Conservation (phyloP, 192 early-diverging fungal species). For the Rhizophagus prolifer region DNA sequence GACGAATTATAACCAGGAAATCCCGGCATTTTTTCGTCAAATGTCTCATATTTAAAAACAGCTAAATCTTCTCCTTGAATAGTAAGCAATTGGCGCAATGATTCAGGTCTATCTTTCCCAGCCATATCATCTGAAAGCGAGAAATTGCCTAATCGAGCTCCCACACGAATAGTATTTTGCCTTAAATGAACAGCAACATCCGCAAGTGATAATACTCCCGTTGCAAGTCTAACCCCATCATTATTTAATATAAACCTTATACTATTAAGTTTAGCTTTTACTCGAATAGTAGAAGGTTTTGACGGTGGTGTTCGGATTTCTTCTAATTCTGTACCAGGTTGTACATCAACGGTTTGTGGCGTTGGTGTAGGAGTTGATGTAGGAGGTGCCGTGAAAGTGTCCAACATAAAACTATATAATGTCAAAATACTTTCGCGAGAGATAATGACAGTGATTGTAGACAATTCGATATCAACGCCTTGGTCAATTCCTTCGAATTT, state of each 20-base stretch:
- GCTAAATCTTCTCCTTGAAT: constrained; percentile 90
- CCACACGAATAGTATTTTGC: constrained; percentile 56
- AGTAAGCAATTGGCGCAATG: constrained; percentile 58
- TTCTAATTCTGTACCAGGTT: background rate
- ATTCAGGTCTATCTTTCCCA: constrained; percentile 1
- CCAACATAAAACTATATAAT: constrained; percentile 81
- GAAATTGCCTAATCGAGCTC: constrained; percentile 72
- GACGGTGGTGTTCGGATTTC: constrained; percentile 2
- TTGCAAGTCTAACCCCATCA: constrained; percentile 74
- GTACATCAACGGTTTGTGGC: background rate
- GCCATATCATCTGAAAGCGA: constrained; percentile 63
- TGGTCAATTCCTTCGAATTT: constrained; percentile 80
- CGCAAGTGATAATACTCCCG: constrained; percentile 68
- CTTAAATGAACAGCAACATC: constrained; percentile 67
- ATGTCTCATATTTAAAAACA: constrained; percentile 87
- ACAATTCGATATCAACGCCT: constrained; percentile 76
- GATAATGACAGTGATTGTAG: constrained; percentile 77
- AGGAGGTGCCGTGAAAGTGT: constrained; percentile 59
- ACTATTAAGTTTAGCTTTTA: constrained; percentile 73
- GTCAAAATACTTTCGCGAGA: constrained; percentile 82
- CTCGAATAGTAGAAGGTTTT: constrained; percentile 65
- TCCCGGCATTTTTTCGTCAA: constrained; percentile 45
- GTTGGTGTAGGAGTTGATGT: constrained; percentile 21
- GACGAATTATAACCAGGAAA: constrained; percentile 89
- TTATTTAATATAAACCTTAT: constrained; percentile 83